Base-by-base conservation (phyloP, 2,329 filamentous ascomycete genomes). In the Biscogniauxia sp. region DNA sequence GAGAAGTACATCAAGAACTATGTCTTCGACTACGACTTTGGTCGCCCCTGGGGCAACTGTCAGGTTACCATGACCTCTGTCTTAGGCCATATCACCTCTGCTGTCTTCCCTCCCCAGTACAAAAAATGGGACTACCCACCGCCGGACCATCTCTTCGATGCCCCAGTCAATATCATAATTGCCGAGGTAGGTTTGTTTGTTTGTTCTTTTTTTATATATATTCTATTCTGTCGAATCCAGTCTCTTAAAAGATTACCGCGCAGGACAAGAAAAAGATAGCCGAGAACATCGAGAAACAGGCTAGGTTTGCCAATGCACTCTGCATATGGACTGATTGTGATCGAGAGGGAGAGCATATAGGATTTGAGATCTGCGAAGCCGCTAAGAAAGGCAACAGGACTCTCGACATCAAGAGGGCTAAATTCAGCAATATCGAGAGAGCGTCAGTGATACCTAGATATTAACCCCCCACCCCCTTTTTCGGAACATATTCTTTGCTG, bases 321-420 rank as follows among this genome's bases (percentile, higher is more conserved):
- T 94, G 96, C 75, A 97, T 99, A 69, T 99, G 95, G 95, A 99
- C 95, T 0, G 95, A 99, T 82, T 98, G 95, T 76, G 95, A 99
- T 80, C 88, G 93, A 58, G 95, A 99, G 81, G 95, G 95, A 41
- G 95, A 99, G 75, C 91, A 98, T 72, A 99, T 99, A 67, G 95
- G 95, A 6, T 84, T 90, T 49, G 94, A 99, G 74, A 94, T 99
- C 62, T 88, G 92, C 52, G 85, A 90, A 56, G 89, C 94, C 61
- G 95, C 95, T 5, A 80, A 82, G 53, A 87, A 87, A 70, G 88
- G 85, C 9, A 98, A 97, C 65, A 76, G 82, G 9, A 80, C 80
- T 1, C 87, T 99, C 51, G 83, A 92, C 63, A 85, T 97, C 60
- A 95, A 92, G 72, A 85, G 95, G 69, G 95, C 95, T 15, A 89